Base-by-base conservation (phyloP, 805 yeast species). In the Ogataea degrootiae region DNA sequence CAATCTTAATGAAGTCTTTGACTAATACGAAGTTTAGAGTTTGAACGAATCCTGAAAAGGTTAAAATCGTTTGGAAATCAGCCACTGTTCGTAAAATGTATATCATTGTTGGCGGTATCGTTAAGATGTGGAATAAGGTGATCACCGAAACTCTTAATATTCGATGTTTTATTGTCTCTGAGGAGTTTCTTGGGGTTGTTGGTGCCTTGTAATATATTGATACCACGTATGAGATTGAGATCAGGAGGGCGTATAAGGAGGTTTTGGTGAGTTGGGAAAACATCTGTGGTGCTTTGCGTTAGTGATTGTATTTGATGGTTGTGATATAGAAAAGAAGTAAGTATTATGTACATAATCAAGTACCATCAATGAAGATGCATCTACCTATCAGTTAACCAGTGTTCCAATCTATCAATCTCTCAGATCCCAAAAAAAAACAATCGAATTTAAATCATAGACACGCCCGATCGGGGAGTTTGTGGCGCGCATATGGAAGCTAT, bases 221-320 rank as follows among this genome's bases (percentile, higher is more conserved):
- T 4, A 62, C 55, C 15, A 81, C 84, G 57, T 79, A 81, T 3
- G 73, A 64, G 12, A 66, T 46, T 1, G 85, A 74, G 3, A 77
- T 59, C 0, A 60, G 39, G 0, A 67, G 33, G 0, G 75, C 61
- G 6, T 69, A 54, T 0, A 48, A n/a, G 9, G 59, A 42, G 2
- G 67, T 62, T 11, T 15, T 6, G 3, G 15, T 9, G 6, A 33
- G 19, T 31, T 40, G n/a, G 15, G 34, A 23, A 22, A 17, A n/a
- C 34, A 34, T 22, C 36, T 34, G 12, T 26, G 31, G 31, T 26
- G 11, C 2, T 9, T 11, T 11, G 9, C 11, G 31, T 11, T 16
- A 23, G 21, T 36, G 12, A 15, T 36, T 11, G 12, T 4, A 9
- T n/a, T 19, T 16, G 17, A 12, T 42, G 34, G 15, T 46, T 34